A percentile compares a stretch with the other conserved stretches of the same genome.
Evolutionary conservation across 805 yeast genomes (phyloP).

Genomic region (Kuraishia piskuri): DNA sequence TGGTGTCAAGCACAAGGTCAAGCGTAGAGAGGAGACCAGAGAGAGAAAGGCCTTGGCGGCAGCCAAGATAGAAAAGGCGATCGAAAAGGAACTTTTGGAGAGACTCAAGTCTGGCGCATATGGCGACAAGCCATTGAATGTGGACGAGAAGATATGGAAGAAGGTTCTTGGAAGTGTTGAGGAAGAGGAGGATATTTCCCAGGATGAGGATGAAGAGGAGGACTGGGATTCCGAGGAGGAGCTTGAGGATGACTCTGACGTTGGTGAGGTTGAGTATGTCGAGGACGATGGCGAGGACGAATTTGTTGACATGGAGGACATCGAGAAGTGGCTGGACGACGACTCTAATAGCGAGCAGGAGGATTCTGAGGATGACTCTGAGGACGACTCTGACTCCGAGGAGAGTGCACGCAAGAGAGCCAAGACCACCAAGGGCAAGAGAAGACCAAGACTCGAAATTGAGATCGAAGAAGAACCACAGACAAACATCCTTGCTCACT

Average conservation of each 20-base stretch:
- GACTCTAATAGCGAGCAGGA: constrained; percentile 23
- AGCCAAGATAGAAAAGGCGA: constrained; percentile 92
- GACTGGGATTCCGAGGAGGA: constrained; percentile 38
- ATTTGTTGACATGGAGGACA: constrained; percentile 85
- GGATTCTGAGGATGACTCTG: constrained; percentile 27
- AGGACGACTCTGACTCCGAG: constrained; percentile 19
- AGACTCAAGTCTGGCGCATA: constrained; percentile 96
- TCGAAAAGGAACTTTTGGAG: constrained; percentile 90
- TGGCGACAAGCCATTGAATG: constrained; percentile 96
- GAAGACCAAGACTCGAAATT: constrained; percentile 70
- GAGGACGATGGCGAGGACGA: constrained; percentile 87
- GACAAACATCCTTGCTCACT: background rate
- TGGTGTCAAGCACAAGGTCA: constrained; percentile 88
- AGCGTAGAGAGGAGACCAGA: constrained; percentile 87
- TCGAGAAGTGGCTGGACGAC: constrained; percentile 77
- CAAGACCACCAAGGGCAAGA: constrained; percentile 28
- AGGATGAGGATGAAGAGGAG: constrained; percentile 55
- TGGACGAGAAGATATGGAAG: constrained; percentile 93
- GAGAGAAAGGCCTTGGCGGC: constrained; percentile 96
- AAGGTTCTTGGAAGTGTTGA: constrained; percentile 70
- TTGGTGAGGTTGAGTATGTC: constrained; percentile 80
- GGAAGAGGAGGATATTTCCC: constrained; percentile 50
- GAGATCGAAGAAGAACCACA: constrained; percentile 72
- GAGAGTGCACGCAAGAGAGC: constrained; percentile 29
- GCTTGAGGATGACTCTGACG: constrained; percentile 41